Base-by-base conservation (phyloP, 2,329 filamentous ascomycete genomes). In the Trichophyton rubrum region DNA sequence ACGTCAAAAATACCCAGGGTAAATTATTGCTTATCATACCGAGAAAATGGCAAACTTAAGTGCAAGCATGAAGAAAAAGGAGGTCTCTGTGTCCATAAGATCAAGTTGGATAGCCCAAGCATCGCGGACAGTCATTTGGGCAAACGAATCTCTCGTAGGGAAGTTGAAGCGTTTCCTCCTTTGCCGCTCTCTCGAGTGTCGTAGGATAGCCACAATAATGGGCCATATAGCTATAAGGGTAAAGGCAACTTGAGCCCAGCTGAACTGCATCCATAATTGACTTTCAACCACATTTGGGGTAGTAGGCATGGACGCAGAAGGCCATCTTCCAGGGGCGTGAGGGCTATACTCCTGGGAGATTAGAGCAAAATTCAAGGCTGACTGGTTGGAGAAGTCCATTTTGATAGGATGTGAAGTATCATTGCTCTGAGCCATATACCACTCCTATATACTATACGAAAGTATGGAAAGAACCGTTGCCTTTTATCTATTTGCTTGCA, bases 21-120 rank as follows among this genome's bases (percentile, higher is more conserved):
- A 11, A 38, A 15, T 41, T 33, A 30, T 55, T 13, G 45, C 20
- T 3, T 55, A 33, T 47, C 70, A 30, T 59, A 79, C 79, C 70
- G 78, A 79, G 67, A 85, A 83, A 3, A 85, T 73, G 0, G 82
- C 81, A 67, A 84, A 83, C 58, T 82, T 77, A 3, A 83, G 69
- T 1, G 80, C 74, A 56, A 78, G 80, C 15, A 73, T 68, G 59
- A 73, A 78, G 0, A 78, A 73, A 56, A 74, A 76, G 0, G 82
- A 82, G 62, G 85, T 85, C 64, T 85, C 82, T 1, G 79, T 70
- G 55, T 78, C 71, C 2, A 72, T 68, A 1, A 82, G 60, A 33
- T 72, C 70, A 58, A 69, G 72, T 45, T 79, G 72, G 55, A 84
- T 82, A 41, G 74, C 67, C 59, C 72, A 79, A 1, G 81, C 80